Conservation (phyloP, 1,284 basidiomycete genomes). For the Pisolithus thermaeus region DNA sequence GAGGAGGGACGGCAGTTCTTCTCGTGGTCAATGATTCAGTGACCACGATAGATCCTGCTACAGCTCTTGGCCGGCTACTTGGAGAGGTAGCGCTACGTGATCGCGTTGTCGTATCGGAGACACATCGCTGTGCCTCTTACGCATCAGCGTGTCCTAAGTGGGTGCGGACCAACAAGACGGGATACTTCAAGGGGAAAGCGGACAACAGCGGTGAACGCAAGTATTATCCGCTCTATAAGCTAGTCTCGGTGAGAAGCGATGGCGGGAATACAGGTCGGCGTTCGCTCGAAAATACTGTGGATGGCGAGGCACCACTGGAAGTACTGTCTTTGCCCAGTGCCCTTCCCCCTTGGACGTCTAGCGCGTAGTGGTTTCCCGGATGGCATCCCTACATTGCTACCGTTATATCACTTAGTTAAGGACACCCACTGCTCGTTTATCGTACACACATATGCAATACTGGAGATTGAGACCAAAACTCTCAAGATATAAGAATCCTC, state of each 20-base stretch:
- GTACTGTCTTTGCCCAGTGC: constrained; percentile 23
- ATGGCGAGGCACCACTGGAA: constrained; percentile 13
- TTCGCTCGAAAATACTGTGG: constrained; percentile 1
- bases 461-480: no score
- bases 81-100: constrained; percentile 16
- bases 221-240: constrained; percentile 24
- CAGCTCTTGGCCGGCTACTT: constrained; percentile 21
- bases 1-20: constrained; percentile 15
- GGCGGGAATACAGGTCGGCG: constrained; percentile 16
- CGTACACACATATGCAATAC: no score
- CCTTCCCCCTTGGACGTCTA: constrained; percentile 20
- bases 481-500: no score
- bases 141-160: constrained; percentile 23
- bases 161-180: constrained; percentile 19
- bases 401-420: no score
- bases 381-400: not conserved
- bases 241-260: constrained; percentile 20
- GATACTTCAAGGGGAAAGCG: constrained; percentile 22
- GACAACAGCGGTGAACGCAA: constrained; percentile 15
- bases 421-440: no score
- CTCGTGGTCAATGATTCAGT: constrained; percentile 16
- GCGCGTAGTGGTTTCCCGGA: not conserved
- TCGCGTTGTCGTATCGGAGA: constrained; percentile 26
- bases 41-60: constrained; percentile 18
- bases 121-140: constrained; percentile 26